Evolutionary conservation across 306 rosid species (phyloP).

Genomic region (Cucumis melo): DNA sequence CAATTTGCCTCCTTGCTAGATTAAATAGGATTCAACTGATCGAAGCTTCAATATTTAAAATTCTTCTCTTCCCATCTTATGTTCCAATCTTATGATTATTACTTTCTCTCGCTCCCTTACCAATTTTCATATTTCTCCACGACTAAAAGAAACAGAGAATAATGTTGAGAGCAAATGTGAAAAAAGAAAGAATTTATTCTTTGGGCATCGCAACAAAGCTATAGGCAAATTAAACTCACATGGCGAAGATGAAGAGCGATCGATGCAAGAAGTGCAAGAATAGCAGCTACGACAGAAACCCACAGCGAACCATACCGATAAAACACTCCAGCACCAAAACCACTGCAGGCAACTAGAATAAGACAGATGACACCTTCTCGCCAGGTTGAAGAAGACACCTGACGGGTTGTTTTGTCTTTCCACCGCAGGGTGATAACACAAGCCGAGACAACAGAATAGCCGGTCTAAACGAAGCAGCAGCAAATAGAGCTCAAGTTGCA

Average conservation of each 20-base stretch:
- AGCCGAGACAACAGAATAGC: conserved; percentile 95
- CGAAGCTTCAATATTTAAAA: background rate
- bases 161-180: background rate
- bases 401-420: conserved; percentile 45
- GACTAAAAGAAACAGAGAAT: background rate
- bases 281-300: conserved; percentile 29
- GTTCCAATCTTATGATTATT: background rate
- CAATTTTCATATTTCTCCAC: background rate
- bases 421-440: conserved; percentile 81
- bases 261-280: conserved; percentile 40
- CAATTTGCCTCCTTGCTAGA: background rate
- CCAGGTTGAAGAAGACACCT: conserved; percentile 40
- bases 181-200: background rate
- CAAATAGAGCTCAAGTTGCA: background rate
- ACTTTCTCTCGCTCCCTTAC: background rate
- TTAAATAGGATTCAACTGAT: background rate
- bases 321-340: conserved; percentile 64
- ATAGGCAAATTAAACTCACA: conserved; percentile 24
- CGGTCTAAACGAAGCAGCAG: conserved; percentile 58
- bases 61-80: background rate
- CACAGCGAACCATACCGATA: conserved; percentile 37
- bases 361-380: conserved; percentile 78
- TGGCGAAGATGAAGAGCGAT: conserved; percentile 59
- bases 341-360: conserved; percentile 39
- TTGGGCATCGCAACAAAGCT: background rate